Base-by-base conservation (phyloP, 345 rosid genomes). In the Boechera retrofracta region DNA sequence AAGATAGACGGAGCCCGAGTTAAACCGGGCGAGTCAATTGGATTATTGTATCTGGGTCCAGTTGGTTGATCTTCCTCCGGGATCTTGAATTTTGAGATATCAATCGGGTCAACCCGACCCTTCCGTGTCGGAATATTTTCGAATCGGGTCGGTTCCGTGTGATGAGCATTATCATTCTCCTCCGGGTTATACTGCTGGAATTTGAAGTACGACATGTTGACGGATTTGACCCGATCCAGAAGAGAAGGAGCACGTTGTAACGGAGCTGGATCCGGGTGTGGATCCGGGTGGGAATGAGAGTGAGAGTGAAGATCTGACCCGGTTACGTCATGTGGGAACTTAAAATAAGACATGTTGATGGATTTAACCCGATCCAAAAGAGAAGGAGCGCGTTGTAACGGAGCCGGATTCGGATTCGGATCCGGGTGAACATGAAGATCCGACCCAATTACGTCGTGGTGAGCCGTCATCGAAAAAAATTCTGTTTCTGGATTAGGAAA, bases 301-400 rank as follows among this genome's bases (percentile, higher is more conserved):
- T 73, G 69, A 8, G 69, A 47, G 58, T 68, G 64, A 58, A 2
- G 65, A 64, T 47, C 77, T 82, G 59, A 59, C 67, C 28, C 51
- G 74, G 69, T 28, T 59, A 61, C 29, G 39, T 78, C 73, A 31
- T 79, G 73, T 2, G 73, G 72, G 70, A 31, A 75, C 44, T 71
- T 60, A 63, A 71, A 72, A 2, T 62, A 48, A 4, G 79, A 67
- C 76, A 84, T 65, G 70, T 89, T 78, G 65, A 89, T 77, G 78
- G 96, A 89, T 84, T 84, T 88, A 55, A 91, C 85, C 15, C 91
- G 86, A 32, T 84, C 86, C 18, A 89, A n/a, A 28, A 94, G 76
- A 15, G 96, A 89, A 4, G 91, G 91, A 24, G 83, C 73, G 15
- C 88, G 86, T 28, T 60, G 79, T 10, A 83, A 67, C 18, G 72